Conservation (phyloP, 2,329 filamentous ascomycete genomes). For the Colletotrichum orchidophilum region DNA sequence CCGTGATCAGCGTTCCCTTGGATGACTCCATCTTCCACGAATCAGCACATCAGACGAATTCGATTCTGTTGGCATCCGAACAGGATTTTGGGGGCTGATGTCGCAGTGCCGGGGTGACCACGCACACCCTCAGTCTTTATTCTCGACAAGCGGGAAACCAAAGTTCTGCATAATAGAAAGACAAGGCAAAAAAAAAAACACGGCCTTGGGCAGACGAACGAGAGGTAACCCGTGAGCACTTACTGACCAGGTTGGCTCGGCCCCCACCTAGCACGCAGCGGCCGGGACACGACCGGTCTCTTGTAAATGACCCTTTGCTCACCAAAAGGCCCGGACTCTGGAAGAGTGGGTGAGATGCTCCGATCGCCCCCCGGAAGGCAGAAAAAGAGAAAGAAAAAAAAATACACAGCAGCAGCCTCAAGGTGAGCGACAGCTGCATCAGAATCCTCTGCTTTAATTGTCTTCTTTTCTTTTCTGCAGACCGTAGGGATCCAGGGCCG, state of each 20-base stretch:
- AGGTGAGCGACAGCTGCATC: not conserved
- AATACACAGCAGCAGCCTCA: not conserved
- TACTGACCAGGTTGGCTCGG: not conserved
- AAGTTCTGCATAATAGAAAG: not conserved
- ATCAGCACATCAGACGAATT: constrained; percentile 16
- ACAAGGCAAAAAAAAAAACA: not conserved
- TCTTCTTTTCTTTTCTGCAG: not conserved
- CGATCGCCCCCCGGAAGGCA: not conserved
- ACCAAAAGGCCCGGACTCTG: constrained; percentile 2
- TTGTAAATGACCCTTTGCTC: constrained; percentile 18
- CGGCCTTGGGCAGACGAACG: not conserved
- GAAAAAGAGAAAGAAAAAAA: not conserved
- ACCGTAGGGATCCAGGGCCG: not conserved
- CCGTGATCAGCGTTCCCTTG: not conserved
- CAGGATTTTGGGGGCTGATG: not conserved
- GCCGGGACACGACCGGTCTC: constrained; percentile 22
- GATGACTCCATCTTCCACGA: constrained; percentile 9
- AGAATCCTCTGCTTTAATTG: not conserved
- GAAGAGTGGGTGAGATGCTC: not conserved
- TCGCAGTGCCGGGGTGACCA: not conserved
- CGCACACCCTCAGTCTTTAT: not conserved
- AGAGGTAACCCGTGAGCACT: not conserved
- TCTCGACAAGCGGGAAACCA: not conserved
- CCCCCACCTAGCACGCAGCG: not conserved
- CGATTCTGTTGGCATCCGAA: not conserved